A percentile compares a stretch with the other conserved stretches of the same genome.
Conservation (phyloP, 2,329 filamentous ascomycete genomes). For the Penicillium sclerotigenum region DNA sequence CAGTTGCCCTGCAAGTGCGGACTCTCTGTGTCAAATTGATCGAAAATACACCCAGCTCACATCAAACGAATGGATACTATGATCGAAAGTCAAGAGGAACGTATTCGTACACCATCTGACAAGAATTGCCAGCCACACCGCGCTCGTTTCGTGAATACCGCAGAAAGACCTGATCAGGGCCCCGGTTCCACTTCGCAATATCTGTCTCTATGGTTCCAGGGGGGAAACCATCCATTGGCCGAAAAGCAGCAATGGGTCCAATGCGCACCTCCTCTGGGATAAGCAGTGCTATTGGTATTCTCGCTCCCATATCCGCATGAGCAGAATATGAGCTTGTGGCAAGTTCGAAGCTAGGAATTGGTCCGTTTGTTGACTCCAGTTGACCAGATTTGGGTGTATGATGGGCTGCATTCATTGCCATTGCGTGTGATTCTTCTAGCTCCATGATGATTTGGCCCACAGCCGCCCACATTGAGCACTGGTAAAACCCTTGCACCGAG, state of each 20-base stretch:
- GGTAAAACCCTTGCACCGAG: slow-evolving; percentile 30
- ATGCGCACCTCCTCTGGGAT: slow-evolving; percentile 30
- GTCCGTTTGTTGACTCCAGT: not conserved
- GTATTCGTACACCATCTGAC: slow-evolving; percentile 23
- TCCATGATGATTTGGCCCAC: slow-evolving; percentile 27
- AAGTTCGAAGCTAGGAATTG: not conserved
- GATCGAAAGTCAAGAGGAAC: slow-evolving; percentile 17
- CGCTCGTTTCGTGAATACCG: slow-evolving; percentile 22
- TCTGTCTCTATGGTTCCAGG: slow-evolving; percentile 16
- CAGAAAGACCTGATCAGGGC: slow-evolving; percentile 21
- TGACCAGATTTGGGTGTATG: too few relatives aligned
- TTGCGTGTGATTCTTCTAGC: slow-evolving; percentile 30
- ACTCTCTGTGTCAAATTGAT: not conserved
- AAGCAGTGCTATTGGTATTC: not conserved
- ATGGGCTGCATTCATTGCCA: not conserved
- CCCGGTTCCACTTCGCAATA: slow-evolving; percentile 20
- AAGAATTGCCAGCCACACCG: slow-evolving; percentile 14
- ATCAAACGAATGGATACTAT: not conserved
- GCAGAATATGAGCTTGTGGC: not conserved
- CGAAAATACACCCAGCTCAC: not conserved
- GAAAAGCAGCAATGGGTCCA: slow-evolving; percentile 24
- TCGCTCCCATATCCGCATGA: not conserved
- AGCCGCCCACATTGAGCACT: slow-evolving; percentile 13
- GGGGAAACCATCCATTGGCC: slow-evolving; percentile 19
- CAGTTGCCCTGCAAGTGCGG: not conserved